phyloP scores from a whole-genome alignment of 2,329 filamentous ascomycete genomes.

The Colletotrichum sansevieriae region DNA sequence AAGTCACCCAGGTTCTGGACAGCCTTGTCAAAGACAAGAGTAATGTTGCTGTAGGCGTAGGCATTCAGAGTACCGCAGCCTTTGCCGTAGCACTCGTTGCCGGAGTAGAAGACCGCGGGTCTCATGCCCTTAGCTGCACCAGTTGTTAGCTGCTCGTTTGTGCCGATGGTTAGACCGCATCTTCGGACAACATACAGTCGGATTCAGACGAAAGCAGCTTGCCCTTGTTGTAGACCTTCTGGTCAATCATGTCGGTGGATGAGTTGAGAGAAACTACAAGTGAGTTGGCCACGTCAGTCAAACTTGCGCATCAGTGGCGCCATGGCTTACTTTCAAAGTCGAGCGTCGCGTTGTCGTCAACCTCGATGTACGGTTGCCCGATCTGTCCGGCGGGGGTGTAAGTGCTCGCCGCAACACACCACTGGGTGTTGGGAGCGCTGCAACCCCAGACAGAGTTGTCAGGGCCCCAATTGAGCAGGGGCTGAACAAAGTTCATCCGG shows the following conservation, averaged over 20 bases:
- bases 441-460: conserved; percentile 27
- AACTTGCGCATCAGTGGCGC: too few relatives aligned
- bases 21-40: conserved; percentile 29
- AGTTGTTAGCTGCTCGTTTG: not conserved
- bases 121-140: conserved; percentile 29
- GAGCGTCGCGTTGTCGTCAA: conserved; percentile 18
- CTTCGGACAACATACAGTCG: conserved; percentile 9
- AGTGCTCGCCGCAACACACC: conserved; percentile 29
- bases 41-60: conserved; percentile 31
- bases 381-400: conserved; percentile 25
- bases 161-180: not conserved
- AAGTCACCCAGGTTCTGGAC: conserved; percentile 13
- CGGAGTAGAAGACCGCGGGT: conserved; percentile 29
- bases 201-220: conserved; percentile 24
- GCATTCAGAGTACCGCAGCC: conserved; percentile 21
- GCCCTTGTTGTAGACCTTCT: conserved; percentile 24
- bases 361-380: conserved; percentile 23
- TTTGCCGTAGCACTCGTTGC: conserved; percentile 33
- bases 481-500: conserved; percentile 32
- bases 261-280: conserved; percentile 20
- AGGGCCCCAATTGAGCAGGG: conserved; percentile 31
- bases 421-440: conserved; percentile 30
- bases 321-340: conserved; percentile 24
- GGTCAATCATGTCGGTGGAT: conserved; percentile 27
- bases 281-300: not conserved